phyloP scores from a whole-genome alignment of 176 grass and related monocot species.

The Lolium perenne region DNA sequence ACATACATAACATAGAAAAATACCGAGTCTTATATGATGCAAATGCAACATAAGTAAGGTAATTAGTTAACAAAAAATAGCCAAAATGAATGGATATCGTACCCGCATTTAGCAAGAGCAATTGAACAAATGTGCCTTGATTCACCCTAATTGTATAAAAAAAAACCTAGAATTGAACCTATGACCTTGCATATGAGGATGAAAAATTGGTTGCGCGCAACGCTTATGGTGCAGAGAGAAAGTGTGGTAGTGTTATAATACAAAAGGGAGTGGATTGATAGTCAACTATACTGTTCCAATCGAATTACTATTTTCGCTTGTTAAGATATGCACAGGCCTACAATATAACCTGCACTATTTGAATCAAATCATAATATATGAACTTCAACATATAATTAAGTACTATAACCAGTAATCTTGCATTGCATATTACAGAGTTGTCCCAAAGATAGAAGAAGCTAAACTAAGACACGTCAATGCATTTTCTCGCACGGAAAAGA shows the following conservation, averaged over 20 bases:
- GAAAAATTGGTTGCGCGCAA: background rate
- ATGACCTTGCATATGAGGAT: background rate
- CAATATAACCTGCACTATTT: background rate
- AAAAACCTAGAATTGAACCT: background rate
- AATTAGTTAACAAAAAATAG: background rate
- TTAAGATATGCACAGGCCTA: background rate
- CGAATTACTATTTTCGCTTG: background rate
- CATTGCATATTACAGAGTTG: background rate
- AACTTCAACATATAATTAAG: background rate
- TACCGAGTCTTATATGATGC: background rate
- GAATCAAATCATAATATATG: constrained; percentile 14
- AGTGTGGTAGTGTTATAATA: background rate
- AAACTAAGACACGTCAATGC: background rate
- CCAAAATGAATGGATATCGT: constrained; percentile 21
- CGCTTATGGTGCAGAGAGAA: background rate
- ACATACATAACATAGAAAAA: constrained; percentile 13
- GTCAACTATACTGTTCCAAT: background rate
- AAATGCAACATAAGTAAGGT: background rate
- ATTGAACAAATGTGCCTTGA: constrained; percentile 8
- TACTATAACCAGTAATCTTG: background rate
- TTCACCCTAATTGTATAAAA: constrained; percentile 4
- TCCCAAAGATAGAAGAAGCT: constrained; percentile 16
- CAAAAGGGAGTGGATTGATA: background rate
- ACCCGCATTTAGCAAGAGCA: background rate
- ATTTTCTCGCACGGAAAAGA: constrained; percentile 24